phyloP scores from a whole-genome alignment of 257 asterid species.

The Primulina huaijiensis region DNA sequence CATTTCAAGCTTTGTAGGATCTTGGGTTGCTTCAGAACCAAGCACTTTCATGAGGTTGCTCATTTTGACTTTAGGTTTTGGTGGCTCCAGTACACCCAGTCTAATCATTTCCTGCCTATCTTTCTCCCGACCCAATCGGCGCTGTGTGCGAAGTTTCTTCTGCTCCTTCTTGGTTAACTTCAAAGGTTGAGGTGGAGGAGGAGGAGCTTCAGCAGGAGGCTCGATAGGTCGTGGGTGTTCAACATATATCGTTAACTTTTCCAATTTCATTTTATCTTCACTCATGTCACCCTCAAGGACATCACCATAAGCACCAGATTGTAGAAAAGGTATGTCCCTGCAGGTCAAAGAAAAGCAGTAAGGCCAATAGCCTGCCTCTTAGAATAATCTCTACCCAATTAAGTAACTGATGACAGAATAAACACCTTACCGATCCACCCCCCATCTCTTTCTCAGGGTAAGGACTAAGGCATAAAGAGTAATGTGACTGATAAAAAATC shows the following conservation, averaged over 20 bases:
- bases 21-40: constrained; percentile 97
- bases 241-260: constrained; percentile 70
- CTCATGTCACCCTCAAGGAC: constrained; percentile 36
- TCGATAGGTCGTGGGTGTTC: constrained; percentile 93
- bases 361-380: neutral
- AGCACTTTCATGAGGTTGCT: constrained; percentile 96
- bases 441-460: neutral
- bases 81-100: constrained; percentile 83
- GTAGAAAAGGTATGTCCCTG: constrained; percentile 81
- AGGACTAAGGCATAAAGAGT: neutral
- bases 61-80: constrained; percentile 89
- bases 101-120: constrained; percentile 95
- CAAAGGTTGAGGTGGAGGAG: constrained; percentile 96
- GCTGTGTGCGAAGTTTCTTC: constrained; percentile 92
- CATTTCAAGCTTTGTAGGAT: constrained; percentile 92
- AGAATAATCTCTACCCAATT: neutral
- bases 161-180: constrained; percentile 90
- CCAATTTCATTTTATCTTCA: constrained; percentile 57
- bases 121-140: constrained; percentile 75
- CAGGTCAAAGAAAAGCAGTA: constrained; percentile 8
- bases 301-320: constrained; percentile 56
- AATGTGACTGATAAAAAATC: too few species aligned
- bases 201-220: constrained; percentile 84
- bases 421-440: neutral
- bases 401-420: neutral